Evolutionary conservation across 805 yeast species (phyloP).

Genomic region (Saccharomycopsis capsularis): DNA sequence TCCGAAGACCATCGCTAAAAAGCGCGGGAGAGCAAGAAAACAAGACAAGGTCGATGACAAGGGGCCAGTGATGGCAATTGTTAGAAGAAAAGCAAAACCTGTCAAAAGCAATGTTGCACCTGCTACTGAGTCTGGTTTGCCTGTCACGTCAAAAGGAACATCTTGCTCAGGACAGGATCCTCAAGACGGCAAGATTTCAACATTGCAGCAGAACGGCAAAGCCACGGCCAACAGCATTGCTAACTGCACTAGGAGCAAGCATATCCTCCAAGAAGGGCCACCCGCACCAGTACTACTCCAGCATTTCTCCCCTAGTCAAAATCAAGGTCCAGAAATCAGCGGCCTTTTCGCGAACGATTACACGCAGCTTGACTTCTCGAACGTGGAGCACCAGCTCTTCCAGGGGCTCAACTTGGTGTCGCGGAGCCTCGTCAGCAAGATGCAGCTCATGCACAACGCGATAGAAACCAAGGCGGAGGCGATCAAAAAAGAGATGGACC

Average conservation of each 20-base stretch:
- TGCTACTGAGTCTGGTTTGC: too few relatives aligned
- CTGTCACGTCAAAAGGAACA: too few relatives aligned
- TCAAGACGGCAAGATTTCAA: background rate
- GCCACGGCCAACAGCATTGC: background rate
- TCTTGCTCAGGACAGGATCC: too few relatives aligned
- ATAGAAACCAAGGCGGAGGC: slow-evolving; percentile 5
- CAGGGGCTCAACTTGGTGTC: slow-evolving; percentile 2
- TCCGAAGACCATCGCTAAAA: too few relatives aligned
- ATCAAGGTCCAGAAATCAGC: background rate
- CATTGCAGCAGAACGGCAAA: background rate
- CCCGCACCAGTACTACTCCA: too few relatives aligned
- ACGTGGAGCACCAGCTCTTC: slow-evolving; percentile 4
- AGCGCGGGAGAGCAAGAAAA: too few relatives aligned
- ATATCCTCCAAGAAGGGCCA: background rate
- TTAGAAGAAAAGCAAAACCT: too few relatives aligned
- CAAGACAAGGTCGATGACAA: too few relatives aligned
- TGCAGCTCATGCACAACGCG: background rate
- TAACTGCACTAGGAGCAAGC: background rate
- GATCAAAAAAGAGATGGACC: background rate
- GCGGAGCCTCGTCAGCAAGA: background rate
- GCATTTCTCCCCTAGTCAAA: background rate
- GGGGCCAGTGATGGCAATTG: too few relatives aligned
- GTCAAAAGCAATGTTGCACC: too few relatives aligned
- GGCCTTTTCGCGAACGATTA: background rate
- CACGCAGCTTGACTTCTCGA: background rate